These are phyloP conservation scores for Penicillium alfredii DNA, from an alignment of 495 filamentous ascomycete species.

Conservation along the genomic window DNA sequence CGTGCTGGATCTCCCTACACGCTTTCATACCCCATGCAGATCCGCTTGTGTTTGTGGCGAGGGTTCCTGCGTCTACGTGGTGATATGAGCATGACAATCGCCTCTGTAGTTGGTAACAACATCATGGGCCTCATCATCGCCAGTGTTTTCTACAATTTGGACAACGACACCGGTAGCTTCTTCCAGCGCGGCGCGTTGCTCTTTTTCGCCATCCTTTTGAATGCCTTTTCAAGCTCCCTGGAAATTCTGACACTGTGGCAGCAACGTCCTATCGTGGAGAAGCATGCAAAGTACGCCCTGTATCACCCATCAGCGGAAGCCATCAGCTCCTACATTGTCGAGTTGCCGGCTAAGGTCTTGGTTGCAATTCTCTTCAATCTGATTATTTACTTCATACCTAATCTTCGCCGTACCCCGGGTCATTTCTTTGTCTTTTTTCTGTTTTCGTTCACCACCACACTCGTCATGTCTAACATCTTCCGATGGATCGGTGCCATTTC, in stretches of 20 bases:
- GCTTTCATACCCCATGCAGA: constrained; percentile 63
- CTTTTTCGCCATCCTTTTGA: constrained; percentile 83
- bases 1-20: constrained; percentile 69
- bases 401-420: constrained; percentile 68
- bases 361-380: constrained; percentile 58
- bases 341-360: constrained; percentile 60
- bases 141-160: constrained; percentile 75
- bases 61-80: constrained; percentile 62
- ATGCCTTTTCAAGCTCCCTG: constrained; percentile 71
- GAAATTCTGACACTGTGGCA: constrained; percentile 78
- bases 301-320: constrained; percentile 90
- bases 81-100: constrained; percentile 66
- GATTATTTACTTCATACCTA: constrained; percentile 80
- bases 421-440: constrained; percentile 80
- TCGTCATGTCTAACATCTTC: constrained; percentile 78
- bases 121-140: constrained; percentile 72
- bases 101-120: constrained; percentile 65
- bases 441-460: constrained; percentile 58
- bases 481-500: constrained; percentile 76
- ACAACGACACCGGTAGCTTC: constrained; percentile 57
- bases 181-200: constrained; percentile 75
- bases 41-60: constrained; percentile 66
- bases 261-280: constrained; percentile 88
- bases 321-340: constrained; percentile 73
- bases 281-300: constrained; percentile 82